A percentile compares a stretch with the other conserved stretches of the same genome.
phyloP scores from a whole-genome alignment of 2,329 filamentous ascomycete species.

The Truncatella angustata region DNA sequence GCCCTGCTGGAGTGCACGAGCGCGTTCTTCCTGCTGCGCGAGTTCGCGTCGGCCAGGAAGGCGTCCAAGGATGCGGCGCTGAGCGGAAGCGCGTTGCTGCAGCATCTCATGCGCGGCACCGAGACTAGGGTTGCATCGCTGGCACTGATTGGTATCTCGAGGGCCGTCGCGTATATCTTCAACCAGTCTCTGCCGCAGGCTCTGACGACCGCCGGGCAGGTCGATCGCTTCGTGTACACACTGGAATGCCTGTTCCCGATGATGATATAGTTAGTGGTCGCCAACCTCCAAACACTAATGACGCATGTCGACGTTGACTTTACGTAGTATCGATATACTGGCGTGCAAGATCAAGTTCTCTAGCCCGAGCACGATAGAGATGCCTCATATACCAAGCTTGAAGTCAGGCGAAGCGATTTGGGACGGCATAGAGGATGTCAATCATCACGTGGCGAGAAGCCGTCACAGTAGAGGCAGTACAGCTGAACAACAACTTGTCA shows the following conservation, averaged over 20 bases:
- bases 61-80: constrained; percentile 29
- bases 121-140: constrained; percentile 37
- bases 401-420: background rate
- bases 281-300: background rate
- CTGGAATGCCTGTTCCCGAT: constrained; percentile 41
- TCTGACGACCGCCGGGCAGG: constrained; percentile 32
- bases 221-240: constrained; percentile 40
- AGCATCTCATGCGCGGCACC: constrained; percentile 38
- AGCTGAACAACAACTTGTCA: background rate
- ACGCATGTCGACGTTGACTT: background rate
- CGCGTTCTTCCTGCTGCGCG: constrained; percentile 37
- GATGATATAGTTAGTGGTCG: constrained; percentile 37
- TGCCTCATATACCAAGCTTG: background rate
- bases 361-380: background rate
- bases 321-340: background rate
- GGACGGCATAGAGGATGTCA: background rate
- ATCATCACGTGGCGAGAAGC: background rate
- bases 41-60: constrained; percentile 32
- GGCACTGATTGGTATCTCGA: constrained; percentile 35
- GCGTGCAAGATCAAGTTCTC: constrained; percentile 4
- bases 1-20: constrained; percentile 39
- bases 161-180: constrained; percentile 41
- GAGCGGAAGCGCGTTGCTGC: constrained; percentile 32
- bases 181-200: constrained; percentile 35
- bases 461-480: background rate